Evolutionary conservation across 768 basidiomycete genomes (phyloP), one percentile per base, ranked within the genome.

Genomic region (Epithele typhae): DNA sequence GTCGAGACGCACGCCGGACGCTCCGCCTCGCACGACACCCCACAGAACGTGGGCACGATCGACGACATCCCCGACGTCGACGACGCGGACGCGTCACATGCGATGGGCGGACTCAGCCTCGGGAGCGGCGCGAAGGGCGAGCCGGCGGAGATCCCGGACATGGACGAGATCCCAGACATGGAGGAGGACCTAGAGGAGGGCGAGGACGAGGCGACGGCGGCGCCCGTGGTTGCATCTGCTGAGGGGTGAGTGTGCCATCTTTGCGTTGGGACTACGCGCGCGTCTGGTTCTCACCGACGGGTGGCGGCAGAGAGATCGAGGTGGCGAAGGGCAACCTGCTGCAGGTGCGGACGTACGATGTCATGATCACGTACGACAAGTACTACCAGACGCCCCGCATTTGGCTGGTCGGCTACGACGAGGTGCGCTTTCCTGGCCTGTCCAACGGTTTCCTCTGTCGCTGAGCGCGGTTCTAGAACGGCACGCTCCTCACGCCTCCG

Each of bases 311-410:
- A 52, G 68, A 79, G 56, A 70, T 76, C 17, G 82, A 85, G 54
- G 73, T 77, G 18, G 79, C 82, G 25, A 89, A 82, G 51, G 82
- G 81, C 46, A 96, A 96, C 59, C 74, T 97, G 22, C 73, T 98
- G 34, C 91, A 94, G 76, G 92, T 98, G 33, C 81, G 96, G 60
- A 99, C 95, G 10, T 99, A 99, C 72, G 96, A 99, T 65, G 94
- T 97, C 60, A 91, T 96, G 87, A 98, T 99, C 73, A 92, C 91
- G 39, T 99, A 98, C 66, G 96, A 99, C 78, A 99, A 98, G 72
- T 95, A 94, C 68, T 98, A 99, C 68, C 96, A 98, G 67, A 97
- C 94, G 11, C 96, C 96, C 19, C 82, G 95, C 56, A 87, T 97
- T 64, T 99, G 96, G 96, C 70, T 99, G 49, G 80, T 94, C 54